phyloP scores from a whole-genome alignment of 2,329 filamentous ascomycete species.

The Aaosphaeria arxii region DNA sequence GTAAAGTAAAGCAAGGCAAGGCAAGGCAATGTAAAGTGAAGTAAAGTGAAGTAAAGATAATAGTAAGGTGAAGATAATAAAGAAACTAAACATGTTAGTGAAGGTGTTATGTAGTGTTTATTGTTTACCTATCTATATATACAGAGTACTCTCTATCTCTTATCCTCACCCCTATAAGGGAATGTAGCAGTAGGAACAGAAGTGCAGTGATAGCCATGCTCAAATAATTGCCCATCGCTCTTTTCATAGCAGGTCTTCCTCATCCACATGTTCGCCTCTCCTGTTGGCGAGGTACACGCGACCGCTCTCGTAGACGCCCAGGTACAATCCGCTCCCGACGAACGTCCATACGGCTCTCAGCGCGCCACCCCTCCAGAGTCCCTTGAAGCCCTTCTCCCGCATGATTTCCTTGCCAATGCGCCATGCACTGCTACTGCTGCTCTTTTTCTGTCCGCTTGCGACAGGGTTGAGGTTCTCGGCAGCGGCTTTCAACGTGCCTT shows the following conservation, averaged over 20 bases:
- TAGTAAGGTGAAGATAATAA: too few species aligned
- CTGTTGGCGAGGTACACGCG: conserved; percentile 52
- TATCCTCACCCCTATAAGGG: too few species aligned
- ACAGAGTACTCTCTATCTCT: too few species aligned
- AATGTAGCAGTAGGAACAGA: too few species aligned
- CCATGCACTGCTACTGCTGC: conserved; percentile 42
- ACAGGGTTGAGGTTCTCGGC: conserved; percentile 19
- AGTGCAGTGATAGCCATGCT: too few species aligned
- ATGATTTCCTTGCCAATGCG: conserved; percentile 65
- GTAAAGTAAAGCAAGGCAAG: too few species aligned
- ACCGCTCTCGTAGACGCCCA: conserved; percentile 81
- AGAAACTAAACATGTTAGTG: too few species aligned
- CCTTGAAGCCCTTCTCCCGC: conserved; percentile 64
- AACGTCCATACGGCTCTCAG: conserved; percentile 79
- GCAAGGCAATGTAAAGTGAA: too few species aligned
- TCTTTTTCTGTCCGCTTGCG: conserved; percentile 21
- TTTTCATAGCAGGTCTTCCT: conserved; percentile 22
- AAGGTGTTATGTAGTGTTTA: too few species aligned
- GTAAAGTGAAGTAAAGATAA: too few species aligned
- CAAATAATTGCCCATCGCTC: neutral
- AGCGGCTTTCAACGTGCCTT: conserved; percentile 30
- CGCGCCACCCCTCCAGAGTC: conserved; percentile 73
- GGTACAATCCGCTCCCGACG: conserved; percentile 76
- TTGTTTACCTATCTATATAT: too few species aligned
- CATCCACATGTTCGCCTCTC: conserved; percentile 41